A percentile compares a stretch with the other conserved stretches of the same genome.
phyloP scores from a whole-genome alignment of 768 basidiomycete genomes.

The Tylopilus rubrobrunneus region DNA sequence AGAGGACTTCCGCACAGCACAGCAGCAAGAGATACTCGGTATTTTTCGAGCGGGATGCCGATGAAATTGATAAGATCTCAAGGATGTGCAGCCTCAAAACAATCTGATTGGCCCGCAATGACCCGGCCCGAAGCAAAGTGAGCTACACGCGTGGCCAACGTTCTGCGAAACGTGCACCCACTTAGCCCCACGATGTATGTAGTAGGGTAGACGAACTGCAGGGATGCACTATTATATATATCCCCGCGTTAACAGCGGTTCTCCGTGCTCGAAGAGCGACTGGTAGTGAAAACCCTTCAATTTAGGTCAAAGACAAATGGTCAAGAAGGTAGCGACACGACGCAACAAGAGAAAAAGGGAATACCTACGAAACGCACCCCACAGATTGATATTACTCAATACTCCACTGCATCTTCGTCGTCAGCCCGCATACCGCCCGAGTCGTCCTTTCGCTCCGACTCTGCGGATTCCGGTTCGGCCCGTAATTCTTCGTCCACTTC shows the following conservation, averaged over 20 bases:
- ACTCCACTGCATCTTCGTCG: conserved; percentile 81
- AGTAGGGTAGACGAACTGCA: not conserved
- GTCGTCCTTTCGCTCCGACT: conserved; percentile 52
- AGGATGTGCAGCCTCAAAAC: not conserved
- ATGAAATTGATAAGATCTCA: not conserved
- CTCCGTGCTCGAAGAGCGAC: not conserved
- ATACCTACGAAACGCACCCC: conserved; percentile 29
- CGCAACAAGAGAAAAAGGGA: conserved; percentile 3
- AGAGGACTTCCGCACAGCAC: too few relatives aligned
- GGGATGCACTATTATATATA: not conserved
- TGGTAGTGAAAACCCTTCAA: not conserved
- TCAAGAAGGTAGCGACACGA: conserved; percentile 17
- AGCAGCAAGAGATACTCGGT: not conserved
- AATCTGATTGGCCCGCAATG: not conserved
- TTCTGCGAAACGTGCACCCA: not conserved
- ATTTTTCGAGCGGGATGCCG: not conserved
- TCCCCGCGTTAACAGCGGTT: not conserved
- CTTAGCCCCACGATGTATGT: not conserved
- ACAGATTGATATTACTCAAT: conserved; percentile 35
- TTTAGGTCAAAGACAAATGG: conserved; percentile 8
- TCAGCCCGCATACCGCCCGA: conserved; percentile 55
- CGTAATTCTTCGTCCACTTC: conserved; percentile 36
- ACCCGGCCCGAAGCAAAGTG: not conserved
- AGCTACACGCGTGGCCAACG: not conserved
- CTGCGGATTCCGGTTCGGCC: conserved; percentile 32